Percentiles rank a stretch among this genome's conserved stretches.
phyloP scores from a whole-genome alignment of 306 rosid genomes.

The Sicyos baderoa region DNA sequence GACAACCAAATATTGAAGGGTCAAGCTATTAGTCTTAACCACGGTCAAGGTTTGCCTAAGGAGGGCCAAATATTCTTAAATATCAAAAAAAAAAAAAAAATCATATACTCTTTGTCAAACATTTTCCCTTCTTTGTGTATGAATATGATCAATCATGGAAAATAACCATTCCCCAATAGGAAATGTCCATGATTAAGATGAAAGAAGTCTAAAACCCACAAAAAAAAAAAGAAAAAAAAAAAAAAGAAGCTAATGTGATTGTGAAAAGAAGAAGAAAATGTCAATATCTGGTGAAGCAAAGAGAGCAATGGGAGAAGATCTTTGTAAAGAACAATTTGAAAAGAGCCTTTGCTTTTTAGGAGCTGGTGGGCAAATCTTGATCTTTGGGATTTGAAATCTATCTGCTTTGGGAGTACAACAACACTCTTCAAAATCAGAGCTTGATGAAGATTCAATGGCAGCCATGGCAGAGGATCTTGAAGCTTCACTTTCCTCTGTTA shows the following conservation, averaged over 20 bases:
- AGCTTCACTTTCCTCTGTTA: not conserved
- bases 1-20: no score
- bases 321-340: slow-evolving; percentile 35
- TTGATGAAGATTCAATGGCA: slow-evolving; percentile 10
- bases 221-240: no score
- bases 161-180: not conserved
- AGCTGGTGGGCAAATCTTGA: slow-evolving; percentile 67
- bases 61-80: no score
- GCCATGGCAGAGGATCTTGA: slow-evolving; percentile 21
- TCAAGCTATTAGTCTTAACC: no score
- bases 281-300: slow-evolving; percentile 63
- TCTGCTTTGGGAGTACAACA: slow-evolving; percentile 30
- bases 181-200: not conserved
- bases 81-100: no score
- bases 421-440: slow-evolving; percentile 33
- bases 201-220: not conserved
- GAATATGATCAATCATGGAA: not conserved
- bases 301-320: slow-evolving; percentile 45
- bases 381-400: slow-evolving; percentile 46
- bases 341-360: slow-evolving; percentile 47
- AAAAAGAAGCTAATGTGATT: not conserved
- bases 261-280: slow-evolving; percentile 38
- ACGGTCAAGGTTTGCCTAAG: no score
- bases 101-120: no score
- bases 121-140: not conserved